phyloP scores from a whole-genome alignment of 257 asterid genomes.

The Solanum appendiculatum region DNA sequence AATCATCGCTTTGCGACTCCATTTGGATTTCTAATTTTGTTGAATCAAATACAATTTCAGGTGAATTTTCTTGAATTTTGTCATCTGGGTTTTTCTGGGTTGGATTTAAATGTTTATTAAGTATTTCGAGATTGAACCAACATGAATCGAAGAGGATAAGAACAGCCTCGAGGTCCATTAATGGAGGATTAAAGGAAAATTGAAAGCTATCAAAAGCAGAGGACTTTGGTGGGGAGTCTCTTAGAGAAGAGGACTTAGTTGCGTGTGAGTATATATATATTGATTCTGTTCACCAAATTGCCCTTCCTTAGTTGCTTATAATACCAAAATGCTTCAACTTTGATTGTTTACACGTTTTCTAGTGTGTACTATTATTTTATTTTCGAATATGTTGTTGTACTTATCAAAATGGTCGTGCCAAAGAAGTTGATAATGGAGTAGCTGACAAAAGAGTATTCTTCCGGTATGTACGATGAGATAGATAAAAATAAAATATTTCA shows the following conservation, averaged over 20 bases:
- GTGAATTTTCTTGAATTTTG: neutral
- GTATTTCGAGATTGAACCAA: slow-evolving; percentile 31
- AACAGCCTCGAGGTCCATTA: slow-evolving; percentile 34
- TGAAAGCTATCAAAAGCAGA: neutral
- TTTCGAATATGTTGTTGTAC: neutral
- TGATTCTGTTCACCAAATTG: neutral
- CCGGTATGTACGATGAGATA: too few species aligned
- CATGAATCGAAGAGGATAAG: slow-evolving; percentile 27
- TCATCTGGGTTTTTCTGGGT: neutral
- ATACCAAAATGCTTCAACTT: slow-evolving; percentile 11
- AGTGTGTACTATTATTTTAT: neutral
- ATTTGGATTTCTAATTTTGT: neutral
- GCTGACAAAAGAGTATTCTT: neutral
- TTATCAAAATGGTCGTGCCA: neutral
- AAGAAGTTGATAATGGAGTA: neutral
- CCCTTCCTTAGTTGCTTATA: neutral
- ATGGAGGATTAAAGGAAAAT: neutral
- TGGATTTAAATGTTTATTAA: neutral
- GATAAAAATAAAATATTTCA: neutral
- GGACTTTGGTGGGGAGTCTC: neutral
- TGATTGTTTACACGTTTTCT: slow-evolving; percentile 8
- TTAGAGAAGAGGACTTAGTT: neutral
- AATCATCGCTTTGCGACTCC: slow-evolving; percentile 23
- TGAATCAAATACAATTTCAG: neutral
- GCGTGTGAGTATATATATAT: neutral